These are phyloP conservation scores for Schwanniomyces pseudopolymorphus DNA, from an alignment of 805 yeast genomes.

Conservation along the genomic window DNA sequence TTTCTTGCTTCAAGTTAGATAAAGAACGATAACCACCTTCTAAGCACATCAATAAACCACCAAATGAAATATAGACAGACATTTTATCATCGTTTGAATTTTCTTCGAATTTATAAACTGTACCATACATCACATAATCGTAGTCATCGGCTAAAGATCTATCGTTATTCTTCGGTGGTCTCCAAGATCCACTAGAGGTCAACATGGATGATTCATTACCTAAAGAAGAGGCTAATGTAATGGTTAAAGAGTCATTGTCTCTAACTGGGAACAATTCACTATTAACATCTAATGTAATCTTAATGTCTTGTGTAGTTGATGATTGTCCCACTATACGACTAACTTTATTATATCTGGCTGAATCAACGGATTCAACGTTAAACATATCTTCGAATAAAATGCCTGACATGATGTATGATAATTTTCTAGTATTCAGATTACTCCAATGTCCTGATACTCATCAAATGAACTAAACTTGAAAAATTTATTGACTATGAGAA, in stretches of 20 bases:
- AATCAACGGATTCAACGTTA: conserved; percentile 77
- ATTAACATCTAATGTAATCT: conserved; percentile 85
- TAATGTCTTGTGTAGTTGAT: conserved; percentile 75
- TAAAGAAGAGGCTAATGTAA: conserved; percentile 80
- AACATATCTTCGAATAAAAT: conserved; percentile 93
- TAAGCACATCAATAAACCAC: conserved; percentile 88
- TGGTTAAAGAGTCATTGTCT: conserved; percentile 73
- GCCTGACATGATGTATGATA: conserved; percentile 38
- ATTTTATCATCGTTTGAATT: conserved; percentile 61
- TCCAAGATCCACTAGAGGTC: conserved; percentile 66
- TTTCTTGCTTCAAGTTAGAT: conserved; percentile 88
- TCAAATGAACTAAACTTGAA: background rate
- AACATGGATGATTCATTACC: conserved; percentile 46
- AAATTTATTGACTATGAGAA: background rate
- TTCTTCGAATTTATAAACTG: conserved; percentile 95
- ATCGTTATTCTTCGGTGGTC: conserved; percentile 82
- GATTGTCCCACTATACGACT: conserved; percentile 86
- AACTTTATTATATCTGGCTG: conserved; percentile 90
- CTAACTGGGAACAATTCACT: conserved; percentile 87
- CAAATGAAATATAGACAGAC: conserved; percentile 92
- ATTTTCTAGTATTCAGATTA: background rate
- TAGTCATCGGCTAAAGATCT: conserved; percentile 91
- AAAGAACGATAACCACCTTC: conserved; percentile 94
- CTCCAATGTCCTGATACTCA: background rate
- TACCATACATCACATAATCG: conserved; percentile 98